phyloP scores from a whole-genome alignment of 305 asterid species.

The Fraxinus latifolia region DNA sequence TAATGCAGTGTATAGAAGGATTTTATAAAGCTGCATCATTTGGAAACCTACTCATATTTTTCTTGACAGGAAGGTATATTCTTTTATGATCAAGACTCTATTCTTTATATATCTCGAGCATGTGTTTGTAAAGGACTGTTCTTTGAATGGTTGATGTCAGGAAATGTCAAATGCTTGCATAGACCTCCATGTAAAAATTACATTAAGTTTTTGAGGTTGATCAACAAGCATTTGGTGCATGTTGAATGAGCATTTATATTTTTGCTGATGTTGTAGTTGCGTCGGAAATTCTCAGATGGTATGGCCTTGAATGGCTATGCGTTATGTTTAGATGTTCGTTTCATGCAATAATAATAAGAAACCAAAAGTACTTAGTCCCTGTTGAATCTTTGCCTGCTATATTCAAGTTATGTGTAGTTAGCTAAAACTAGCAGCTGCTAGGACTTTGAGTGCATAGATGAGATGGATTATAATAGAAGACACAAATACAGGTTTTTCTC shows the following conservation, averaged over 20 bases:
- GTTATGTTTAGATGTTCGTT: background rate
- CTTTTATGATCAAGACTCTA: background rate
- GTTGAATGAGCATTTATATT: background rate
- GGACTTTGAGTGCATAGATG: background rate
- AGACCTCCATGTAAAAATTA: background rate
- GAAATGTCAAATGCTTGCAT: background rate
- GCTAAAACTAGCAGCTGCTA: background rate
- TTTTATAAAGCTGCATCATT: slow-evolving; percentile 84
- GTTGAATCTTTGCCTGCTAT: background rate
- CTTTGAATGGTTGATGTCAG: background rate
- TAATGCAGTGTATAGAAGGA: slow-evolving; percentile 79
- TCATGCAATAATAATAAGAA: background rate
- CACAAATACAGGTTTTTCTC: background rate
- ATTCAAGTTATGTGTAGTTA: background rate
- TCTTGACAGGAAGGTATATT: slow-evolving; percentile 78
- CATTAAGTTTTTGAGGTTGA: background rate
- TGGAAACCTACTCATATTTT: slow-evolving; percentile 82
- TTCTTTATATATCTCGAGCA: background rate
- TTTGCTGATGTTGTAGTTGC: background rate
- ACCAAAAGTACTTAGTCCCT: background rate
- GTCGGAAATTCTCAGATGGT: background rate
- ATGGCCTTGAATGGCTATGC: background rate
- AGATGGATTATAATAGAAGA: background rate
- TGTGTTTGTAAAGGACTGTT: background rate
- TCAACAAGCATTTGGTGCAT: background rate